Base-by-base conservation (phyloP, 1,284 basidiomycete genomes). In the Austroboletus niveus region DNA sequence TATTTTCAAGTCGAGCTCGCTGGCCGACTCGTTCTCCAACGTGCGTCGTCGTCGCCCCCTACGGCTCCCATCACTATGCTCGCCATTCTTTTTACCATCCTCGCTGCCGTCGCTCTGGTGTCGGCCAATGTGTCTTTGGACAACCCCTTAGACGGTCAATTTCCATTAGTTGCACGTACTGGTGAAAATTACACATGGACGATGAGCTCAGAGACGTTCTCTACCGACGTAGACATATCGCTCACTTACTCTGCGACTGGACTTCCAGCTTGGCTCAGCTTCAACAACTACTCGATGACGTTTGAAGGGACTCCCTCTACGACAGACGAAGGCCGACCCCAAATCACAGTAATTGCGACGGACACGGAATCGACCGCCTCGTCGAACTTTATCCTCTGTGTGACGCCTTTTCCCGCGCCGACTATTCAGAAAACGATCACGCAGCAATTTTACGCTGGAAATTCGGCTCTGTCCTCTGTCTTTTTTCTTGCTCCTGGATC, bases 391-490 rank as follows among this genome's bases (percentile, higher is more conserved):
- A 74, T 73, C 20, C 71, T 92, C 24, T 83, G 80, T 57, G 83
- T 89, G 39, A 82, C 84, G n/a, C 63, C 75, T 2, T 74, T 71
- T 49, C 71, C 82, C 0, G 64, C 79, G 11, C 88, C 89, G 11
- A 74, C 68, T 51, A 60, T 90, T 45, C 65, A 80, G 57, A 67
- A 76, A 44, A 69, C 89, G 48, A 65, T 93, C 54, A 69, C 71
- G 34, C 66, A 75, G 24, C 87, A 91, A 63, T 84, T 95, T 71
- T 69, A 72, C 29, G 60, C 73, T 10, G 68, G 72, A 34, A 86
- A 83, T 57, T 76, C 77, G 8, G 82, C 87, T 5, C 68, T 88
- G 42, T 85, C 84, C 6, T 91, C 86, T 24, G 84, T 85, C 48
- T 91, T 81, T 59, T 59, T 79, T 43, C 65, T 89, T 30, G 71